Conservation (phyloP, 345 rosid genomes). For the Acer yangbiense region DNA sequence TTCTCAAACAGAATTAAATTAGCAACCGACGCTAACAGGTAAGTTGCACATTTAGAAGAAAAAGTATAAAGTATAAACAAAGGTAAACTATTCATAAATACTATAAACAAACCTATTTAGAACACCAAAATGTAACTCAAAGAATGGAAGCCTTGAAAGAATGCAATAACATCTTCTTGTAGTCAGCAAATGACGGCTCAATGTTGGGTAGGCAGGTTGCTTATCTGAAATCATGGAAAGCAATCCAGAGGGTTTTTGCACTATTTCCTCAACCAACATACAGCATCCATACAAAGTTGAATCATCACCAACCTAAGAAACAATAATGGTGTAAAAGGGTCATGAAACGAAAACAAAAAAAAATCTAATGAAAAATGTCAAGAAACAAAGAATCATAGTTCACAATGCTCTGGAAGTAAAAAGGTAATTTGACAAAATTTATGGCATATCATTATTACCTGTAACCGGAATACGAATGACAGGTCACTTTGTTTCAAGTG, state of each 20-base stretch:
- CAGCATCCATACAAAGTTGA: constrained; percentile 95
- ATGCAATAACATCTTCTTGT: constrained; percentile 97
- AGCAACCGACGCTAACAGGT: background rate
- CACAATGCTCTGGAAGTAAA: background rate
- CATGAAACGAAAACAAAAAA: constrained; percentile 9
- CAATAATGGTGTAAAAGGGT: constrained; percentile 20
- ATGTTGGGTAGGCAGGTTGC: constrained; percentile 56
- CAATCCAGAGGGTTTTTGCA: constrained; percentile 92
- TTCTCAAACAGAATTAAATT: background rate
- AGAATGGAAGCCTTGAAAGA: constrained; percentile 92
- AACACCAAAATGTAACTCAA: constrained; percentile 89
- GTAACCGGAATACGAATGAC: constrained; percentile 90
- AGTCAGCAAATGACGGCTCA: constrained; percentile 73
- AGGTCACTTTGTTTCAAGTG: constrained; percentile 88
- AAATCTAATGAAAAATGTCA: background rate
- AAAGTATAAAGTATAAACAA: background rate
- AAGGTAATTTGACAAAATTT: background rate
- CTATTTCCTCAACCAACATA: constrained; percentile 81
- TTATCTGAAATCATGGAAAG: constrained; percentile 76
- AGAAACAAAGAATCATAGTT: background rate
- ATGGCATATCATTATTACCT: constrained; percentile 49
- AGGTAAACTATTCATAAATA: constrained; percentile 2
- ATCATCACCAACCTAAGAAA: constrained; percentile 79
- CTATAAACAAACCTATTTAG: constrained; percentile 60
- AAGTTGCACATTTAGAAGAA: background rate